Conservation (phyloP, 2,329 filamentous ascomycete genomes). For the Fusarium mundagurra region DNA sequence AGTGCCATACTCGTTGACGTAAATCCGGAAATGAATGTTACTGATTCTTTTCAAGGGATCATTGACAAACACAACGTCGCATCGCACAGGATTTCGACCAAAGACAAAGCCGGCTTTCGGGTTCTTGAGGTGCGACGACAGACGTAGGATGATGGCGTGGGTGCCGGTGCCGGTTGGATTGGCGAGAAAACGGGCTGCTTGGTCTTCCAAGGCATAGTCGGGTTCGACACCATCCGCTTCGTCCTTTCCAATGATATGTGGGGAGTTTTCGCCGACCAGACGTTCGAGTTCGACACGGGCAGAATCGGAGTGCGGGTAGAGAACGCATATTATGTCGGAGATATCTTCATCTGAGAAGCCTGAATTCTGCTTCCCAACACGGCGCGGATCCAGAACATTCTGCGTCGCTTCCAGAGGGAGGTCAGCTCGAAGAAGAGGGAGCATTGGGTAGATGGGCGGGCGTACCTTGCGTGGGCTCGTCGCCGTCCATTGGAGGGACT, state of each 20-base stretch:
- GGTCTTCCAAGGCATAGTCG: conserved; percentile 62
- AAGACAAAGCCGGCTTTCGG: conserved; percentile 82
- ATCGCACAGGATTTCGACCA: conserved; percentile 76
- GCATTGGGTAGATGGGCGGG: background rate
- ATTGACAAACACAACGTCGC: conserved; percentile 76
- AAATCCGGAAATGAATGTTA: conserved; percentile 96
- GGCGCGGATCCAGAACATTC: conserved; percentile 81
- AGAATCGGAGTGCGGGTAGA: conserved; percentile 79
- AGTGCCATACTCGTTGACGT: conserved; percentile 83
- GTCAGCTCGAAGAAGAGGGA: conserved; percentile 23
- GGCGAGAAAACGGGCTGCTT: conserved; percentile 57
- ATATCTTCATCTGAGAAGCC: conserved; percentile 85
- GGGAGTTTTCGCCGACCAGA: conserved; percentile 58
- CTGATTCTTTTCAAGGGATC: conserved; percentile 81
- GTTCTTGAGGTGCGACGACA: conserved; percentile 78
- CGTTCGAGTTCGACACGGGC: conserved; percentile 75
- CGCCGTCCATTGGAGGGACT: conserved; percentile 55
- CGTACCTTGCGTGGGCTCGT: conserved; percentile 56
- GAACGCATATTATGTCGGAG: conserved; percentile 87
- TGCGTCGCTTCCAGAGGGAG: conserved; percentile 70
- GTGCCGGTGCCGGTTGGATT: conserved; percentile 60
- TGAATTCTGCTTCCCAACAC: conserved; percentile 81
- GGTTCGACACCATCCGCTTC: conserved; percentile 61
- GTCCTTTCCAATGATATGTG: conserved; percentile 60
- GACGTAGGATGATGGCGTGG: conserved; percentile 80